phyloP scores from a whole-genome alignment of 352 stramenopile genomes.

The Globisporangium carolinianum region DNA sequence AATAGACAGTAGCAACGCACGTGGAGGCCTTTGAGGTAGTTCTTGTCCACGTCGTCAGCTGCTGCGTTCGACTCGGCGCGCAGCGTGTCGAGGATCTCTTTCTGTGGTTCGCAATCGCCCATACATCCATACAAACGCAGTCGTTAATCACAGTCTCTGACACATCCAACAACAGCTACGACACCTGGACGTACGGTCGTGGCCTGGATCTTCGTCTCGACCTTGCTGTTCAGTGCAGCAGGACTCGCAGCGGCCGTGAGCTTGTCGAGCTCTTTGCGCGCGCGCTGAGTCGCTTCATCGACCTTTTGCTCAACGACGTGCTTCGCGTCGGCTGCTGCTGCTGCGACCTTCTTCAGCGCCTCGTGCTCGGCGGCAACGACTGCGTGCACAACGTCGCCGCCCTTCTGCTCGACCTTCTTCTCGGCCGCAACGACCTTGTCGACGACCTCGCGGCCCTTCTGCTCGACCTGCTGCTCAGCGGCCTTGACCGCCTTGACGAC shows the following conservation, averaged over 20 bases:
- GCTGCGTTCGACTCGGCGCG: slow-evolving; percentile 52
- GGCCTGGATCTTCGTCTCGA: slow-evolving; percentile 61
- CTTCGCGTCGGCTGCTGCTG: slow-evolving; percentile 17
- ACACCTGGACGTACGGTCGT: slow-evolving; percentile 35
- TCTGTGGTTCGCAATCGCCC: slow-evolving; percentile 19
- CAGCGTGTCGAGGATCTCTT: slow-evolving; percentile 51
- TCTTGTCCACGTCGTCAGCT: slow-evolving; percentile 59
- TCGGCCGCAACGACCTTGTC: slow-evolving; percentile 8
- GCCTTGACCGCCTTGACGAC: slow-evolving; percentile 20
- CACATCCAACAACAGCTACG: no score
- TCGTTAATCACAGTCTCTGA: background rate
- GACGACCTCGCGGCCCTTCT: slow-evolving; percentile 26
- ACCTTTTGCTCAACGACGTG: slow-evolving; percentile 53
- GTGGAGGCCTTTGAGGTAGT: slow-evolving; percentile 65
- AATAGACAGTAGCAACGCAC: slow-evolving; percentile 18
- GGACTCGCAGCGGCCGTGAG: slow-evolving; percentile 41
- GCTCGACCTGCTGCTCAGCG: slow-evolving; percentile 14
- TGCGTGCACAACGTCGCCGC: slow-evolving; percentile 7
- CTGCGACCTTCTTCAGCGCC: slow-evolving; percentile 25
- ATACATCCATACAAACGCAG: slow-evolving; percentile 2
- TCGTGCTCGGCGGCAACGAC: slow-evolving; percentile 18
- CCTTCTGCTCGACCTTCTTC: slow-evolving; percentile 7
- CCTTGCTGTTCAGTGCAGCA: slow-evolving; percentile 29
- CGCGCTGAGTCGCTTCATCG: slow-evolving; percentile 51
- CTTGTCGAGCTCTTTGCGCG: slow-evolving; percentile 53